These are phyloP conservation scores for Crassisporium funariophilum DNA, from an alignment of 768 basidiomycete genomes.

Conservation along the genomic window DNA sequence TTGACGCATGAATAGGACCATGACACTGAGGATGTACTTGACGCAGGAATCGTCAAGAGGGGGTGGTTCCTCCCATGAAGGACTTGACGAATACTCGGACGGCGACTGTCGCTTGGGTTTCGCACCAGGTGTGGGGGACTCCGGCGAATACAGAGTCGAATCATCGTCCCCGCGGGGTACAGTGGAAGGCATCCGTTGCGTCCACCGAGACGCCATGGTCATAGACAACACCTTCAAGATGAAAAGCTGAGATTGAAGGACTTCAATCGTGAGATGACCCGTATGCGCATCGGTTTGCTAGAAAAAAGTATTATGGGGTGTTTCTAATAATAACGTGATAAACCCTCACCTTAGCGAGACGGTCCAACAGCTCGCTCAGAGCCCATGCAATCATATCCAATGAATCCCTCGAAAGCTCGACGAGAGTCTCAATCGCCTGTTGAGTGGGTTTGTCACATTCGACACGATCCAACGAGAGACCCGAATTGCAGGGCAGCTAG, in stretches of 20 bases:
- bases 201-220: conserved; percentile 80
- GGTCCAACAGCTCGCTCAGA: conserved; percentile 76
- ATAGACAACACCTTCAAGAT: conserved; percentile 80
- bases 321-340: conserved; percentile 6
- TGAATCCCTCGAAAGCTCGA: conserved; percentile 77
- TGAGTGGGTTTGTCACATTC: conserved; percentile 77
- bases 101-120: conserved; percentile 38
- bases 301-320: conserved; percentile 12
- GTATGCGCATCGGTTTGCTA: conserved; percentile 56
- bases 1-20: conserved; percentile 81
- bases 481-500: conserved; percentile 87
- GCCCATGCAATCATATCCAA: conserved; percentile 81
- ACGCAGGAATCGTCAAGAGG: conserved; percentile 83
- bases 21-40: conserved; percentile 77
- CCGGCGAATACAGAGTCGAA: conserved; percentile 35
- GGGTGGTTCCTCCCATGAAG: conserved; percentile 62
- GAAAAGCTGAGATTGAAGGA: conserved; percentile 85
- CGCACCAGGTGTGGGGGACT: conserved; percentile 38
- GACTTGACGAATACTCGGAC: conserved; percentile 43
- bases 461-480: conserved; percentile 66
- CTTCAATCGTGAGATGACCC: conserved; percentile 61
- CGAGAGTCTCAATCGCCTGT: conserved; percentile 75
- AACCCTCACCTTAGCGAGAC: conserved; percentile 73
- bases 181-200: conserved; percentile 40
- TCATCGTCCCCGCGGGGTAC: conserved; percentile 43